phyloP scores from a whole-genome alignment of 2,329 filamentous ascomycete genomes.

The Aspergillus awamori region DNA sequence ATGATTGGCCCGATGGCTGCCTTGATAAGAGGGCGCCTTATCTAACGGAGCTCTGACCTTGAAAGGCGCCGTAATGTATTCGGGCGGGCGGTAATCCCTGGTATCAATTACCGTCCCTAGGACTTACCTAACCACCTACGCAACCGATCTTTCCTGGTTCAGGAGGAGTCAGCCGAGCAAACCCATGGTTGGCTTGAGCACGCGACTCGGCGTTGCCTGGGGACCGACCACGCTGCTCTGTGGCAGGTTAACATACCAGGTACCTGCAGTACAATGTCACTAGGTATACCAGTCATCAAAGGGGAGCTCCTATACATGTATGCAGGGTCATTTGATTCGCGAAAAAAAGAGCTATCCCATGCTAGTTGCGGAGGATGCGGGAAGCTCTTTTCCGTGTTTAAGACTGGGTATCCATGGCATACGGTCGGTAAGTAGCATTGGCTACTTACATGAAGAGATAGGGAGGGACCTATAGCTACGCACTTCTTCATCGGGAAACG shows the following conservation, averaged over 20 bases:
- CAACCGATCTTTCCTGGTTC: constrained; percentile 4
- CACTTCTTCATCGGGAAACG: neutral
- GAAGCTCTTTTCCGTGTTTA: neutral
- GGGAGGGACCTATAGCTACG: neutral
- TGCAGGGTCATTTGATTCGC: constrained; percentile 11
- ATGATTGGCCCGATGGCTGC: neutral
- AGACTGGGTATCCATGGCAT: too few relatives aligned
- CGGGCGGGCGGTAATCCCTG: constrained; percentile 1
- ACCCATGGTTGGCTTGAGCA: constrained; percentile 5
- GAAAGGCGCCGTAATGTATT: neutral
- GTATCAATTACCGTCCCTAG: neutral
- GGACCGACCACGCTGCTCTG: constrained; percentile 4
- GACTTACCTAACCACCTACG: neutral
- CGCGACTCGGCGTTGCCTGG: constrained; percentile 12
- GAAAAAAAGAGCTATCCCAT: neutral
- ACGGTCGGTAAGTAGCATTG: neutral
- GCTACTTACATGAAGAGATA: neutral
- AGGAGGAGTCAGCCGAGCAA: constrained; percentile 13
- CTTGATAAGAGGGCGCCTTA: constrained; percentile 10
- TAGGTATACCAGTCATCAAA: neutral
- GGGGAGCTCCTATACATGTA: neutral
- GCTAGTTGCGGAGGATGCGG: neutral
- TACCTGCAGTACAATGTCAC: constrained; percentile 10
- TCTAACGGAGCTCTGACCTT: constrained; percentile 5
- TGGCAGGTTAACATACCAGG: constrained; percentile 4